Conservation (phyloP, 176 grass and related monocot genomes). For the Panicum miliaceum region DNA sequence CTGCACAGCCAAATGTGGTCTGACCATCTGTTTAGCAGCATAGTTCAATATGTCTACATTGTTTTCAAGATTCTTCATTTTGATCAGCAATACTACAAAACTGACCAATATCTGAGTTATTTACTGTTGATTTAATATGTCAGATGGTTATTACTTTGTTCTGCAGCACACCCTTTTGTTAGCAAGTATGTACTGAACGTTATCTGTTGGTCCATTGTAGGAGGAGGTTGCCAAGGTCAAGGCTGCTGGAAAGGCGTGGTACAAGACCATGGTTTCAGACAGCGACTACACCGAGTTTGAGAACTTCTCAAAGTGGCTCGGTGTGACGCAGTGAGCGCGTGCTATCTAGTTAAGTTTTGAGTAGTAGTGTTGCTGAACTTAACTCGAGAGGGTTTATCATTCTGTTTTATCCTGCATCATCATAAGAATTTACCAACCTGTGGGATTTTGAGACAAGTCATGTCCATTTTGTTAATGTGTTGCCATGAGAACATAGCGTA, state of each 20-base stretch:
- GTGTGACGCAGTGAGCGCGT: slow-evolving; percentile 59
- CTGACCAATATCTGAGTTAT: not conserved
- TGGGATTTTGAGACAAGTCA: slow-evolving; percentile 24
- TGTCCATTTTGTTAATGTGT: slow-evolving; percentile 6
- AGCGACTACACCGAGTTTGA: slow-evolving; percentile 81
- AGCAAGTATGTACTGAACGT: not conserved
- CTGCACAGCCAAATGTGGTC: not conserved
- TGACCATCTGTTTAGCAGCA: not conserved
- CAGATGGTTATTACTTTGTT: not conserved
- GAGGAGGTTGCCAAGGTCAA: slow-evolving; percentile 55
- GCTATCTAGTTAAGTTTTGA: slow-evolving; percentile 48
- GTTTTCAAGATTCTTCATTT: not conserved
- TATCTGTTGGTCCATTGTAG: not conserved
- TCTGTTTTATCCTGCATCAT: slow-evolving; percentile 29
- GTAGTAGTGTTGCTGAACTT: slow-evolving; percentile 26
- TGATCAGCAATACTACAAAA: too few relatives aligned
- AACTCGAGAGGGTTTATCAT: not conserved
- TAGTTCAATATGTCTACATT: not conserved
- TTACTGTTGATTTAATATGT: not conserved
- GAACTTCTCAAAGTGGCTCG: slow-evolving; percentile 89
- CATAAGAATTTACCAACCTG: slow-evolving; percentile 25
- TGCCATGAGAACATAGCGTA: slow-evolving; percentile 38
- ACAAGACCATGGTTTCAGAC: slow-evolving; percentile 86
- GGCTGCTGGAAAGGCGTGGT: slow-evolving; percentile 77
- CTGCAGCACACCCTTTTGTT: not conserved